Conservation (phyloP, 2,329 filamentous ascomycete genomes). For the Trichophyton benhamiae region DNA sequence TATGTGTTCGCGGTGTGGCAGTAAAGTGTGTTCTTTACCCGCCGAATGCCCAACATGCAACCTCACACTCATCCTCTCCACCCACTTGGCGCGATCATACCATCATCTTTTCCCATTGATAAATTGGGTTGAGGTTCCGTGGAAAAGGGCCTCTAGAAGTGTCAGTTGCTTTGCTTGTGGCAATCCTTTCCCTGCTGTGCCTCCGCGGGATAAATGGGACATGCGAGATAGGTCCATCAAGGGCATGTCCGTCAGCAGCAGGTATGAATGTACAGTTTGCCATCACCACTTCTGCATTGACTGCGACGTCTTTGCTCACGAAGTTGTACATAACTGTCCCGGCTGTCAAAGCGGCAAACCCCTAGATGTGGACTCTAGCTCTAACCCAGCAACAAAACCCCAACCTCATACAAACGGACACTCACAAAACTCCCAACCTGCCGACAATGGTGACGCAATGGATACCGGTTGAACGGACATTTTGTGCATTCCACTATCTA, state of each 20-base stretch:
- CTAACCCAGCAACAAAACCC: background rate
- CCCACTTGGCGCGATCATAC: slow-evolving; percentile 83
- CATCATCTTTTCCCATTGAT: slow-evolving; percentile 82
- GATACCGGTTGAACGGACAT: slow-evolving; percentile 10
- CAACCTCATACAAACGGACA: slow-evolving; percentile 1
- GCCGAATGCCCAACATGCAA: slow-evolving; percentile 85
- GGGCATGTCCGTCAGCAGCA: slow-evolving; percentile 68
- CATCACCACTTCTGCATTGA: slow-evolving; percentile 91
- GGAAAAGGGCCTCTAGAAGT: slow-evolving; percentile 54
- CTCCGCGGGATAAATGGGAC: slow-evolving; percentile 27
- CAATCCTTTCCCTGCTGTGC: slow-evolving; percentile 51
- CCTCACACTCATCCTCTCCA: slow-evolving; percentile 85
- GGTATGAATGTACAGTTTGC: slow-evolving; percentile 86
- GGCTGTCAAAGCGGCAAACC: slow-evolving; percentile 53
- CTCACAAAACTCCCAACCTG: background rate
- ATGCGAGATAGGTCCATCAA: slow-evolving; percentile 30
- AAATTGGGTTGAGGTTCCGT: slow-evolving; percentile 84
- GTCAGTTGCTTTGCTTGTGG: slow-evolving; percentile 68
- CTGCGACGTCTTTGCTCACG: slow-evolving; percentile 90
- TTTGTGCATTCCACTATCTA: background rate
- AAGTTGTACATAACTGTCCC: slow-evolving; percentile 89
- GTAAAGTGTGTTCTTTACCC: slow-evolving; percentile 80
- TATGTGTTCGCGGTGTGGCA: slow-evolving; percentile 73
- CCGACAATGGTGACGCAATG: slow-evolving; percentile 10
- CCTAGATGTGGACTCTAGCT: background rate